A percentile compares a stretch with the other conserved stretches of the same genome.
phyloP scores from a whole-genome alignment of 2,329 filamentous ascomycete genomes.

The Penicillium sp. region DNA sequence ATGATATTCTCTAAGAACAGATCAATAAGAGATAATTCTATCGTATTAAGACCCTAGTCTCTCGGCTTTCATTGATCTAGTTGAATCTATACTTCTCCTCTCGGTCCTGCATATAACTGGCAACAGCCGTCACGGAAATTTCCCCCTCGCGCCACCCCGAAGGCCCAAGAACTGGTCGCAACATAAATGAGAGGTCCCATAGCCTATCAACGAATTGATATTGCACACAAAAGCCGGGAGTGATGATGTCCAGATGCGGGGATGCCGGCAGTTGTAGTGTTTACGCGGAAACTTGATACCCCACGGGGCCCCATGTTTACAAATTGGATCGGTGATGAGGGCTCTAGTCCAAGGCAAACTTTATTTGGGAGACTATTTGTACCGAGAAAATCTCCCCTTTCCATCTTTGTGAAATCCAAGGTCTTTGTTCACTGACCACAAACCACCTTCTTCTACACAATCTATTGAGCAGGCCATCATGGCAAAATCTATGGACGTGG shows the following conservation, averaged over 20 bases:
- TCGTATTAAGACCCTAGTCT: too few relatives aligned
- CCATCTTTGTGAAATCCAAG: neutral
- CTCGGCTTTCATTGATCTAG: neutral
- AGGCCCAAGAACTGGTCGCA: neutral
- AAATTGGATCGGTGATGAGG: neutral
- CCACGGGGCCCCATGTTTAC: neutral
- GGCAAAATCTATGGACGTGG: conserved; percentile 6
- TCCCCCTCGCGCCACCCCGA: neutral
- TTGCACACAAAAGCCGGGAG: neutral
- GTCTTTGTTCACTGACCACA: neutral
- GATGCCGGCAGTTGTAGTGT: neutral
- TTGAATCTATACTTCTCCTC: conserved; percentile 34
- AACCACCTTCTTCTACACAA: neutral
- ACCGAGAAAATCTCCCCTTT: neutral
- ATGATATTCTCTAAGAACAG: too few relatives aligned
- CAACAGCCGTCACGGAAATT: conserved; percentile 14
- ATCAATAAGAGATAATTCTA: too few relatives aligned
- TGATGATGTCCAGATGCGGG: neutral
- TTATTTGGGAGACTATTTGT: neutral
- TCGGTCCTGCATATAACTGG: conserved; percentile 33
- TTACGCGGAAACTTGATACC: neutral
- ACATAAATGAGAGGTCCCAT: neutral
- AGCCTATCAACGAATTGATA: conserved; percentile 9
- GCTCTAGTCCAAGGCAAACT: neutral
- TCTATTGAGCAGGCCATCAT: conserved; percentile 10